Evolutionary conservation across 352 stramenopile species (phyloP).

Genomic region (Phytophthora idaei): DNA sequence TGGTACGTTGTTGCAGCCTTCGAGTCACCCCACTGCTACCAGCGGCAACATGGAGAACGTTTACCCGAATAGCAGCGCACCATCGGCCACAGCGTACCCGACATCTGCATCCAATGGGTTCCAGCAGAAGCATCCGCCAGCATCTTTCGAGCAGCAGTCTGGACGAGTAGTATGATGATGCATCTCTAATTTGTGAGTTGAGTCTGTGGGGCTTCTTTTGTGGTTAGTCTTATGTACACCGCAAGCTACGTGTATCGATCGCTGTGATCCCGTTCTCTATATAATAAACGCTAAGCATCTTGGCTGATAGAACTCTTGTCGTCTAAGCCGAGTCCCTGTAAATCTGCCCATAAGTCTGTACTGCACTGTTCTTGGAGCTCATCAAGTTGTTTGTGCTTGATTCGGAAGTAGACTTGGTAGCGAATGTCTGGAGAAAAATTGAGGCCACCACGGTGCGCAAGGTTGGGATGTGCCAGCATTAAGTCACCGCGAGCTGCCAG

Average conservation of each 20-base stretch:
- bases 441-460: conserved; percentile 75
- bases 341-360: conserved; percentile 54
- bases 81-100: conserved; percentile 28
- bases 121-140: conserved; percentile 24
- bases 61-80: conserved; percentile 44
- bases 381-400: conserved; percentile 72
- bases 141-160: conserved; percentile 34
- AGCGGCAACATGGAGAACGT: conserved; percentile 54
- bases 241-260: conserved; percentile 26
- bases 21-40: conserved; percentile 13
- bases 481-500: conserved; percentile 62
- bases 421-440: conserved; percentile 85
- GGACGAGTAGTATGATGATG: conserved; percentile 61
- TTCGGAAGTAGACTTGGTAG: conserved; percentile 85
- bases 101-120: conserved; percentile 23
- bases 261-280: conserved; percentile 26
- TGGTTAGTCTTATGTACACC: conserved; percentile 25
- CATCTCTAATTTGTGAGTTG: conserved; percentile 32
- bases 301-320: conserved; percentile 29
- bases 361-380: conserved; percentile 32
- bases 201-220: conserved; percentile 15
- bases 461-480: conserved; percentile 74
- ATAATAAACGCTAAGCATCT: conserved; percentile 39
- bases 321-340: conserved; percentile 49
- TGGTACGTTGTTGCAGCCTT: conserved; percentile 19